Evolutionary conservation across 1,284 basidiomycete species (phyloP).

Genomic region (Malassezia psittaci): DNA sequence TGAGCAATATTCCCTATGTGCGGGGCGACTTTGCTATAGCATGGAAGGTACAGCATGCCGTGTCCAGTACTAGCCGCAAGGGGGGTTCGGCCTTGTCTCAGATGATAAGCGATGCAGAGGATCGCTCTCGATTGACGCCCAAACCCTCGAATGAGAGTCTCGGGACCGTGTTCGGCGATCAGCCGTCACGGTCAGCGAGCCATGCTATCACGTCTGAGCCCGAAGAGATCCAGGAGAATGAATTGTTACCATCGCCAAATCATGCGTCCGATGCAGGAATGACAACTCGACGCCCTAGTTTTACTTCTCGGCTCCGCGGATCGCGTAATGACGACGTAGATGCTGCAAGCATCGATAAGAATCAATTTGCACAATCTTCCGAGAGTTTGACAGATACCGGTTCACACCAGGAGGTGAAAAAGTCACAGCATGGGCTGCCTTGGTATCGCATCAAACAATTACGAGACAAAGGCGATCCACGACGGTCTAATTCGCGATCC

Average conservation of each 20-base stretch:
- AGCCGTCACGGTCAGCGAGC: background rate
- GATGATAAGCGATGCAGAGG: slow-evolving; percentile 49
- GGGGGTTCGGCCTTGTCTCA: background rate
- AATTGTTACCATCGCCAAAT: background rate
- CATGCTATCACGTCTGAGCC: background rate
- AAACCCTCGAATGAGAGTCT: background rate
- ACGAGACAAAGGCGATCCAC: background rate
- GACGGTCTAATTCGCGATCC: background rate
- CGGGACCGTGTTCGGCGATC: background rate
- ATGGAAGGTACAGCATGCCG: slow-evolving; percentile 59
- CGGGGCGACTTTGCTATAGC: slow-evolving; percentile 62
- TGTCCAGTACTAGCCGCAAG: background rate
- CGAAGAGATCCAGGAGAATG: background rate
- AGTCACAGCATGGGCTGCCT: background rate
- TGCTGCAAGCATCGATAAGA: background rate
- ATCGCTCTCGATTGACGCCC: slow-evolving; percentile 23
- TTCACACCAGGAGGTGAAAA: background rate
- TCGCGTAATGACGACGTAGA: no score
- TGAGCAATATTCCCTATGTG: slow-evolving; percentile 65
- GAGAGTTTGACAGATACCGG: background rate
- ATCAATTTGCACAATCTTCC: background rate
- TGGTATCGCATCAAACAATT: background rate
- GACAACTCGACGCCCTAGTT: background rate
- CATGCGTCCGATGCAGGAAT: background rate
- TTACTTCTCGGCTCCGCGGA: background rate